Evolutionary conservation across 371 early-diverging fungal genomes (phyloP), one percentile per base, ranked within the genome.

Genomic region (Paramicrosporidium saccamoebae): DNA sequence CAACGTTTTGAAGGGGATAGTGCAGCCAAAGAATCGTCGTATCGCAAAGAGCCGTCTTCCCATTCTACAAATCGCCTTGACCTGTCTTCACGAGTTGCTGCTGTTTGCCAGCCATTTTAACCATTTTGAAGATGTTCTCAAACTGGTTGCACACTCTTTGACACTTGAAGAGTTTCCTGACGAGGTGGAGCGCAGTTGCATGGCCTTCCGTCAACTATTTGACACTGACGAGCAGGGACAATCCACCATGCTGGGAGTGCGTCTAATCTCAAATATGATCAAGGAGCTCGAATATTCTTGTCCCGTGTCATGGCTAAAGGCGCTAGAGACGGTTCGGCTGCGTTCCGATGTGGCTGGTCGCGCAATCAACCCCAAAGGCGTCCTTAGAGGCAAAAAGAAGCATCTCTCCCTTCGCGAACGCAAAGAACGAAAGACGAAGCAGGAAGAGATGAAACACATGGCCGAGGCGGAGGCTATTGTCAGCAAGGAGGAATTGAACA

Each of bases 61-160:
- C 23, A 10, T 44, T 24, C 42, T 54, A 6, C 23, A 58, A 11
- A 45, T 55, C 12, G 65, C 69, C 3, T 39, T 68, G 7, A 52
- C 52, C 20, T 71, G 71, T 44, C 36, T 72, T 41, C 59, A 66
- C 22, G 56, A 54, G 27, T 53, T 86, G 2, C 42, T 78, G 28
- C 58, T 53, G 2, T 46, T 55, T 7, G 60, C 64, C 16, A 56
- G 78, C 3, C 78, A 82, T 40, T 86, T 86, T 46, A 86, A 86
- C 46, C 82, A 71, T 36, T 60, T 79, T 26, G 31, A 60, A 14
- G 73, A 86, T 28, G 32, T 86, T 20, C 54, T 86, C 54, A 64
- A 62, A 2, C 53, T 64, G 3, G 39, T 82, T 15, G 60, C 77
- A 2, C 39, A 52, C 8, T 50, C 60, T 23, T 62, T 74, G 55